Percentiles rank a stretch among this genome's conserved stretches.
Conservation (phyloP, 257 asterid genomes). For the Ajuga chamaepitys region DNA sequence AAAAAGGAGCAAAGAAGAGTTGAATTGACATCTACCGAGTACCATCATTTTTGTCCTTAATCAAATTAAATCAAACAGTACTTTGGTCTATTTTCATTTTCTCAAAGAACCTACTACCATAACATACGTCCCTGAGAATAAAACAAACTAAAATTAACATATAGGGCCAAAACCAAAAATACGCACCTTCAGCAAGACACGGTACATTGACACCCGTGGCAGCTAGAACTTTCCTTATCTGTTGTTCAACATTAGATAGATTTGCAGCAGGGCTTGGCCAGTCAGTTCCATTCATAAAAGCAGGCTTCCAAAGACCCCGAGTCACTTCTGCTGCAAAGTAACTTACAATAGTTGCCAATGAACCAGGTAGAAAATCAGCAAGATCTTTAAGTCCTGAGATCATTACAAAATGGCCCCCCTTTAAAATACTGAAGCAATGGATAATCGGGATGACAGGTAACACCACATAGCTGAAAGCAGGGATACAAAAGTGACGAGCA, state of each 20-base stretch:
- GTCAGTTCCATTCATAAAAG: constrained; percentile 95
- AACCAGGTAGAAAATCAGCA: constrained; percentile 95
- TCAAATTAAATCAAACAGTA: background rate
- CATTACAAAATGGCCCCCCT: constrained; percentile 5
- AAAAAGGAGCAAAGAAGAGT: too few species aligned
- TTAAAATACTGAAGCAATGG: constrained; percentile 6
- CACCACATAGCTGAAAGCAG: constrained; percentile 9
- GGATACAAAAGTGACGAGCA: background rate
- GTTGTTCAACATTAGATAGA: constrained; percentile 74
- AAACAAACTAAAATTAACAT: background rate
- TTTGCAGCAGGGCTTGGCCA: constrained; percentile 99
- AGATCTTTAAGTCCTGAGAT: constrained; percentile 94
- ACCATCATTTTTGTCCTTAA: background rate
- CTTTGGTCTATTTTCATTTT: background rate
- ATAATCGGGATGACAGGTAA: constrained; percentile 9
- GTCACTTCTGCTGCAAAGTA: constrained; percentile 96
- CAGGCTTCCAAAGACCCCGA: constrained; percentile 95
- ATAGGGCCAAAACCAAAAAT: constrained; percentile 7
- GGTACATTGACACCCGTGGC: constrained; percentile 94
- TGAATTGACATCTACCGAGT: background rate
- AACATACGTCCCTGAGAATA: background rate
- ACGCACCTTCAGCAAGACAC: constrained; percentile 57
- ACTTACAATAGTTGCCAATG: constrained; percentile 84
- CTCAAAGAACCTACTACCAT: background rate
- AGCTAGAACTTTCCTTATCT: constrained; percentile 75